Evolutionary conservation across 2,329 filamentous ascomycete species (phyloP), one percentile per base, ranked within the genome.

Genomic region (Fusarium agapanthi): DNA sequence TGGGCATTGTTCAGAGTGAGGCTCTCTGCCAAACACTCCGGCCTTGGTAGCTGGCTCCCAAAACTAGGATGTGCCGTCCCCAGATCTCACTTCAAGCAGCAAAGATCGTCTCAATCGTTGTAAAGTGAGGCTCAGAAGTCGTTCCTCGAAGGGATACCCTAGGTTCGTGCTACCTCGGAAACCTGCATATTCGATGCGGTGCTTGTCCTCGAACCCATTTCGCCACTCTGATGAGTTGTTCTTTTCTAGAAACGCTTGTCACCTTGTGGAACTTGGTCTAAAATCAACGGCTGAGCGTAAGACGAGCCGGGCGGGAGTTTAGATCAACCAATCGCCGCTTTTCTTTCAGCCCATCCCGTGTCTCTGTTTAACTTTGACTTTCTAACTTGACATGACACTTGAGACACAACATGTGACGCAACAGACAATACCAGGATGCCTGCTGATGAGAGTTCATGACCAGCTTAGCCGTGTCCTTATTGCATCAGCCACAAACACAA

Each of bases 211-310:
- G 45, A 53, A 47, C 37, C 47, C n/a, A 47, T 37, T 54, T 70
- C 61, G 70, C 66, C 70, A 73, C 61, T 57, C 58, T 60, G 61
- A 61, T 73, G 70, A 64, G 57, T 64, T 67, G 61, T 73, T 72
- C 44, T 41, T 54, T 71, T 57, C 53, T 71, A 70, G 65, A 69
- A 69, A 55, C 43, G 24, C 47, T n/a, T 70, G 67, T 57, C 61
- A 53, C 47, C 26, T 47, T 63, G 43, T 57, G 53, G 53, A 67
- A 62, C 68, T 65, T 62, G 28, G 24, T 18, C 28, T 54, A 55
- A 43, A 59, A 35, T 30, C 24, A 63, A 24, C 22, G 38, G 30
- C 24, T 55, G 54, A 53, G 32, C 35, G 45, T 43, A 61, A 50
- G 60, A 57, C 58, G 45, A 51, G 50, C 65, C 56, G 53, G 60